A percentile compares a stretch with the other conserved stretches of the same genome.
Evolutionary conservation across 1,284 basidiomycete genomes (phyloP).

Genomic region (Trametes hirsuta): DNA sequence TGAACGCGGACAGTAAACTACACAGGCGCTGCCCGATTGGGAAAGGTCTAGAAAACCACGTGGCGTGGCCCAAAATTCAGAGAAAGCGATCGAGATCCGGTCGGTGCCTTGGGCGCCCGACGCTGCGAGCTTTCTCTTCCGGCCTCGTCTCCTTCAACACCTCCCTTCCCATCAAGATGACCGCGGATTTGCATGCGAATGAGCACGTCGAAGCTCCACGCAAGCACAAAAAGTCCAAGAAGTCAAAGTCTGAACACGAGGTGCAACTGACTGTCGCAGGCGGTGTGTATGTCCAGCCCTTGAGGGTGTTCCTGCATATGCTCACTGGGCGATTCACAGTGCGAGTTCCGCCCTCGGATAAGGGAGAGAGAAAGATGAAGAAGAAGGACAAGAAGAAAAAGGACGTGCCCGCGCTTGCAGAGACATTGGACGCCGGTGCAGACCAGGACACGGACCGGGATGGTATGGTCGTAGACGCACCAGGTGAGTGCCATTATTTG

Average conservation of each 20-base stretch:
- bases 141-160: not conserved
- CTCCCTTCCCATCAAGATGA: not conserved
- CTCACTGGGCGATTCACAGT: not conserved
- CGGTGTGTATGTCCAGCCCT: constrained; percentile 33
- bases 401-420: not conserved
- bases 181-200: not conserved
- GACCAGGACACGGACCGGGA: not conserved
- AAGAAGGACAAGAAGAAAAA: constrained; percentile 25
- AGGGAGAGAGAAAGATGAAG: constrained; percentile 28
- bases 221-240: constrained; percentile 31
- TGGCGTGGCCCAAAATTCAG: not conserved
- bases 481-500: constrained; percentile 11
- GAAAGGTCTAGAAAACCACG: not conserved
- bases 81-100: not conserved
- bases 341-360: constrained; percentile 19
- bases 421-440: not conserved
- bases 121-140: not conserved
- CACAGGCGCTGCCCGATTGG: not conserved
- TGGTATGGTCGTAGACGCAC: constrained; percentile 19
- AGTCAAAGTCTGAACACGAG: constrained; percentile 15
- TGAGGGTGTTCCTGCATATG: not conserved
- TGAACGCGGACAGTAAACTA: too few relatives aligned
- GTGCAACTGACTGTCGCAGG: constrained; percentile 20
- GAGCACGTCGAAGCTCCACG: not conserved
- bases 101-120: not conserved